These are phyloP conservation scores for Gentiana straminea DNA, from an alignment of 257 asterid genomes.

Conservation along the genomic window DNA sequence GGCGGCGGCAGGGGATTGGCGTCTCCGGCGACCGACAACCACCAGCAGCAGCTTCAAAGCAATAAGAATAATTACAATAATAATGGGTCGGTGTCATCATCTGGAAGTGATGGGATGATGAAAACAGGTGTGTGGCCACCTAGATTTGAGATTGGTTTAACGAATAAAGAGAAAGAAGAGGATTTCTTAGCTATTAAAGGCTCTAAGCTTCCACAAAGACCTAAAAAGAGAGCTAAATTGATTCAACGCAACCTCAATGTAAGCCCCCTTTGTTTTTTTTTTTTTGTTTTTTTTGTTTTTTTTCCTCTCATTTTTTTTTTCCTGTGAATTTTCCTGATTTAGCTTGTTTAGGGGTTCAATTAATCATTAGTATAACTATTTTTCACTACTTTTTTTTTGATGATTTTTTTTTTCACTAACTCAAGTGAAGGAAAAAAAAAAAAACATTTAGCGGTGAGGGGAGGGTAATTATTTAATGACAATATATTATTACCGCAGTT, in stretches of 20 bases:
- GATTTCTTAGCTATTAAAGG: constrained; percentile 86
- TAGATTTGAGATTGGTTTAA: constrained; percentile 67
- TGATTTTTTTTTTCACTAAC: too few relatives aligned
- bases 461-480: too few relatives aligned
- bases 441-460: too few relatives aligned
- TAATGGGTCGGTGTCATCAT: constrained; percentile 57
- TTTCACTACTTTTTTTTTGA: not conserved
- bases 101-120: constrained; percentile 49
- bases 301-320: not conserved
- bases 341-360: not conserved
- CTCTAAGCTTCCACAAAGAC: constrained; percentile 90
- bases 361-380: not conserved
- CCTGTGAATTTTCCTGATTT: not conserved
- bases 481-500: too few relatives aligned
- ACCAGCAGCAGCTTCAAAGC: constrained; percentile 1
- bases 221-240: constrained; percentile 79
- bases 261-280: constrained; percentile 19
- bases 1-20: constrained; percentile 37
- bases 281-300: not conserved
- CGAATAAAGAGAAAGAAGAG: constrained; percentile 92
- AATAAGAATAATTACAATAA: constrained; percentile 15
- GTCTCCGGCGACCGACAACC: constrained; percentile 23
- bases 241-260: constrained; percentile 88
- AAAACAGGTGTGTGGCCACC: constrained; percentile 62
- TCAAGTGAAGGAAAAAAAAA: too few relatives aligned